Conservation (phyloP, 345 rosid species). For the Salix dunnii region DNA sequence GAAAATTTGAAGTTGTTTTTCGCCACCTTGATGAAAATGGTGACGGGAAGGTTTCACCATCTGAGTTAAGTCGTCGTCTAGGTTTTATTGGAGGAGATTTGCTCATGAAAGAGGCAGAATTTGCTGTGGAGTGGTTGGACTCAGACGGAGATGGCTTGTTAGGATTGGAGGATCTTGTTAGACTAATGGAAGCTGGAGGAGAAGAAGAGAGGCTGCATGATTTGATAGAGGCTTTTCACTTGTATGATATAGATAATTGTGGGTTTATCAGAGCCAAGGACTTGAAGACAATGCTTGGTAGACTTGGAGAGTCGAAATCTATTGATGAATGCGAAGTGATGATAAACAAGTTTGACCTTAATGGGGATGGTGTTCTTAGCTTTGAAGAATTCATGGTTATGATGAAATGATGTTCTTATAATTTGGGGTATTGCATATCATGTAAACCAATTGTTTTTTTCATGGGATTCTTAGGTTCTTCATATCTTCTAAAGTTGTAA, state of each 20-base stretch:
- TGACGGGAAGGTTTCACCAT: slow-evolving; percentile 47
- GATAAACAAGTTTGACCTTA: slow-evolving; percentile 41
- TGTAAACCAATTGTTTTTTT: not conserved
- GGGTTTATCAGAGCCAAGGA: slow-evolving; percentile 39
- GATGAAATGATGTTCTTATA: slow-evolving; percentile 27
- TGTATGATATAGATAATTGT: slow-evolving; percentile 41
- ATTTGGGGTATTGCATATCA: not conserved
- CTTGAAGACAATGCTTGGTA: slow-evolving; percentile 39
- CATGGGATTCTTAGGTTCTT: not conserved
- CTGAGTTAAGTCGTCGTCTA: slow-evolving; percentile 32
- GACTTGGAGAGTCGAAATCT: slow-evolving; percentile 42
- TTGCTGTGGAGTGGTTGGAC: slow-evolving; percentile 27
- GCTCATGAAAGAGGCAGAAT: slow-evolving; percentile 29
- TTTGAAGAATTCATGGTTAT: slow-evolving; percentile 46
- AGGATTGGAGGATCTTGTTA: slow-evolving; percentile 41
- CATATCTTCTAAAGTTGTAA: not conserved
- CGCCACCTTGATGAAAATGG: slow-evolving; percentile 37
- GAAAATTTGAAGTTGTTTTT: slow-evolving; percentile 27
- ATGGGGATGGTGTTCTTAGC: slow-evolving; percentile 49
- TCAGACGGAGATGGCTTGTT: slow-evolving; percentile 48
- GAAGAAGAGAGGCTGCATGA: slow-evolving; percentile 48
- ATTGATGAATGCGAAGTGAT: slow-evolving; percentile 39
- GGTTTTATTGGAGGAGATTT: slow-evolving; percentile 29
- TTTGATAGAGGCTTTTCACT: slow-evolving; percentile 39
- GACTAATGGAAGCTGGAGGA: slow-evolving; percentile 39